Base-by-base conservation (phyloP, 371 early-diverging fungal genomes). In the Rhizopus arrhizus region DNA sequence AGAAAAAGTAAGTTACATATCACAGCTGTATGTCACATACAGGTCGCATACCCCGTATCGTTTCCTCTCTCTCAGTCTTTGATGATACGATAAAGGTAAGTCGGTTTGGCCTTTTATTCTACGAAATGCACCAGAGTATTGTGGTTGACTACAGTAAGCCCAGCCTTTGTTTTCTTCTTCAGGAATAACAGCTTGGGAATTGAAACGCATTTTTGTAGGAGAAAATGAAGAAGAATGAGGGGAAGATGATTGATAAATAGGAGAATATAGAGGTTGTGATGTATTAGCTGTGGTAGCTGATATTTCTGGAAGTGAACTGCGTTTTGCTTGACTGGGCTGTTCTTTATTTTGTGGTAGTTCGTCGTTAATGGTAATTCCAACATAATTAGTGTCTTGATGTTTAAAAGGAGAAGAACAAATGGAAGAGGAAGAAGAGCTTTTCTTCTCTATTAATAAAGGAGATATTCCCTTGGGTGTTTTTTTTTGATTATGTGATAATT, bases 281-380 rank as follows among this genome's bases (percentile, higher is more conserved):
- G 13, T 54, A 36, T 9, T 35, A 33, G 12, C 42, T 32, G 50
- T 54, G 10, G 33, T 29, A 35, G 36, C 16, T 52, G n/a, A 13
- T 33, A 15, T 43, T 56, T 32, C 15, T 56, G 45, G 16, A 45
- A 32, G 32, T 10, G 45, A 56, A 42, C 45, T 33, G n/a, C 45
- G 13, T 43, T 43, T 43, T 43, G 7, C n/a, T 15, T 43, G 43
- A 43, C 8, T 56, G n/a, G 29, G 31, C 28, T 48, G 48, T 15
- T 48, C 29, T 48, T 48, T 36, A 22, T 58, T 33, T 51, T 56
- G 53, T 5, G 46, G 60, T 13, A 29, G 34, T 13, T 65, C 64
- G 33, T 72, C 72, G 45, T 56, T 64, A 32, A 72, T 72, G 15
- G 72, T 72, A n/a, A 72, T 72, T 8, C 72, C 72, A 49, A 72